Conservation (phyloP, 2,329 filamentous ascomycete genomes). For the Cyphellophora attinorum region DNA sequence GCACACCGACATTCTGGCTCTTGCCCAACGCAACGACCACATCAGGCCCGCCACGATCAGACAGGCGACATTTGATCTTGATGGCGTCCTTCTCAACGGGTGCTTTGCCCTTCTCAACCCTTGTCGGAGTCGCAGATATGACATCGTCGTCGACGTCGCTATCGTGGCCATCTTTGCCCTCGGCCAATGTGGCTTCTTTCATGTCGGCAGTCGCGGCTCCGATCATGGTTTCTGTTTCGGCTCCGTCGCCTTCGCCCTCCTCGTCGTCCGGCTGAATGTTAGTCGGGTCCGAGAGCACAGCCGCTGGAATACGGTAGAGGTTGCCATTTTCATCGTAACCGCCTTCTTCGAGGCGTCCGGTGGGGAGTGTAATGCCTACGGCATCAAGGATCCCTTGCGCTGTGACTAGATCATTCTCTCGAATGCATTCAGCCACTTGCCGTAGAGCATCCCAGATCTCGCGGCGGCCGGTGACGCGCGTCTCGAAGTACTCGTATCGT, state of each 20-base stretch:
- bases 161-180: constrained; percentile 15
- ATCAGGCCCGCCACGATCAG: constrained; percentile 55
- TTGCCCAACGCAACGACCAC: constrained; percentile 49
- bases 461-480: constrained; percentile 63
- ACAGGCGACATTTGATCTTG: constrained; percentile 53
- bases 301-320: constrained; percentile 59
- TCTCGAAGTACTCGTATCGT: constrained; percentile 81
- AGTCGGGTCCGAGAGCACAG: constrained; percentile 58
- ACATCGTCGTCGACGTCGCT: constrained; percentile 15
- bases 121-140: constrained; percentile 6
- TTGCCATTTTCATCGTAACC: constrained; percentile 63
- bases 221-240: constrained; percentile 29
- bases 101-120: constrained; percentile 32
- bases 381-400: constrained; percentile 76
- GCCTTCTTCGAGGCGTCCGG: constrained; percentile 61
- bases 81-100: constrained; percentile 44
- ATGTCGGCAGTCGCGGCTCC: constrained; percentile 22
- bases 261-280: constrained; percentile 35
- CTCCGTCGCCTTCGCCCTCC: constrained; percentile 18
- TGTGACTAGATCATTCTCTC: constrained; percentile 51
- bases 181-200: constrained; percentile 16
- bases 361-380: constrained; percentile 64
- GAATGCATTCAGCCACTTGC: constrained; percentile 58
- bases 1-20: constrained; percentile 53
- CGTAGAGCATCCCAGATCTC: constrained; percentile 75